Conservation (phyloP, 192 early-diverging fungal genomes). For the Entophlyctis helioformis region DNA sequence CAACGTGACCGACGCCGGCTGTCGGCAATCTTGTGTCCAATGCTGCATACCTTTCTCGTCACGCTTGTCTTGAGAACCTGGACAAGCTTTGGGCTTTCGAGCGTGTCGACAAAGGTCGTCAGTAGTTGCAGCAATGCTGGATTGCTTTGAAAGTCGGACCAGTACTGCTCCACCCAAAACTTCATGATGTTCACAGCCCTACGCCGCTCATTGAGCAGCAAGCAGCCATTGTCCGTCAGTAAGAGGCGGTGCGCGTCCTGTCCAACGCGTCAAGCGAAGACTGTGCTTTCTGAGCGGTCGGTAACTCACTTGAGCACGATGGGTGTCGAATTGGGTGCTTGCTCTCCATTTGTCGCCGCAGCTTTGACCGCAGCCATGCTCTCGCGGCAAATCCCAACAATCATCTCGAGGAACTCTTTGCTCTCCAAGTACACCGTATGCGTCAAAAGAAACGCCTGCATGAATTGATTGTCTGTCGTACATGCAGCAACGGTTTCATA, state of each 20-base stretch:
- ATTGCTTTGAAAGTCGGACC: slow-evolving; percentile 38
- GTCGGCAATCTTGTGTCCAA: no score
- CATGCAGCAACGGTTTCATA: not conserved
- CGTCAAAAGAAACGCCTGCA: slow-evolving; percentile 40
- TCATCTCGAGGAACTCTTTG: slow-evolving; percentile 22
- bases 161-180: slow-evolving; percentile 43
- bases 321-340: slow-evolving; percentile 4
- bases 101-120: slow-evolving; percentile 18
- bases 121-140: slow-evolving; percentile 19
- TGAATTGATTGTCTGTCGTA: slow-evolving; percentile 32
- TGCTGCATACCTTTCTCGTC: slow-evolving; percentile 14
- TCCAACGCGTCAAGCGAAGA: slow-evolving; percentile 1
- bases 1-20: no score
- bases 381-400: slow-evolving; percentile 16
- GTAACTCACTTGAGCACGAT: slow-evolving; percentile 14
- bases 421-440: slow-evolving; percentile 27
- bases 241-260: no score
- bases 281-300: no score
- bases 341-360: not conserved
- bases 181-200: slow-evolving; percentile 39
- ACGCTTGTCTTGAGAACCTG: slow-evolving; percentile 17
- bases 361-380: slow-evolving; percentile 8
- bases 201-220: no score
- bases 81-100: slow-evolving; percentile 23
- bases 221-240: no score